Evolutionary conservation across 306 rosid genomes (phyloP), one percentile per base, ranked within the genome.

Genomic region (Biancaea sappan): DNA sequence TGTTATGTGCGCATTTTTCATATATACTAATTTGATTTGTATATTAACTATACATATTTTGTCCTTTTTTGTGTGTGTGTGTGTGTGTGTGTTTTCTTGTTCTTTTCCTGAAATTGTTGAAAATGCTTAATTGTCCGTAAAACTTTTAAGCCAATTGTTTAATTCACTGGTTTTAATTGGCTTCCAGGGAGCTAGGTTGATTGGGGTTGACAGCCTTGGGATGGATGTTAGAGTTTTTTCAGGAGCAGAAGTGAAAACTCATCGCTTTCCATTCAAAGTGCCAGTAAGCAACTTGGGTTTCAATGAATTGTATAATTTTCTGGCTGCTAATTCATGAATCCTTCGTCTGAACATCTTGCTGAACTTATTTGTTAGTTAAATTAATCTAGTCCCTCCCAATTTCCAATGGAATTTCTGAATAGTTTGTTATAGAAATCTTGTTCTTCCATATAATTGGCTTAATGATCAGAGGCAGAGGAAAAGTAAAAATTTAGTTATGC

Each of bases 181-280:
- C 62, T 79, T 81, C 34, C 78, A 94, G 98, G 91, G 86, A 78
- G 98, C 98, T 71, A 78, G 62, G 79, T 84, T 94, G 83, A 84
- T 91, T 44, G 97, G 98, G 53, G 87, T 94, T 56, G 98, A 94
- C 85, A 84, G 94, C 78, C 92, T 94, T 68, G 98, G 98, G 76
- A 66, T 94, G 87, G 97, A 94, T 80, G 91, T 91, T 63, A 86
- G 98, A 80, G 83, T 91, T 64, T 80, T 81, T 48, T 77, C 83
- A 1, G 97, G 96, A 66, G 63, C 72, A 68, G 93, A 91, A 81
- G 88, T 94, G 34, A 88, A 84, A 72, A 94, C 96, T 52, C 88
- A 81, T 71, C 96, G 97, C 52, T 94, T 94, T 87, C 91, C 97
- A 19, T 94, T 94, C 74, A 94, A 88, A 89, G 79, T 83, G 48